A percentile compares a stretch with the other conserved stretches of the same genome.
These are phyloP conservation scores for Canna indica DNA, from an alignment of 176 grass and related monocot genomes.

Conservation along the genomic window DNA sequence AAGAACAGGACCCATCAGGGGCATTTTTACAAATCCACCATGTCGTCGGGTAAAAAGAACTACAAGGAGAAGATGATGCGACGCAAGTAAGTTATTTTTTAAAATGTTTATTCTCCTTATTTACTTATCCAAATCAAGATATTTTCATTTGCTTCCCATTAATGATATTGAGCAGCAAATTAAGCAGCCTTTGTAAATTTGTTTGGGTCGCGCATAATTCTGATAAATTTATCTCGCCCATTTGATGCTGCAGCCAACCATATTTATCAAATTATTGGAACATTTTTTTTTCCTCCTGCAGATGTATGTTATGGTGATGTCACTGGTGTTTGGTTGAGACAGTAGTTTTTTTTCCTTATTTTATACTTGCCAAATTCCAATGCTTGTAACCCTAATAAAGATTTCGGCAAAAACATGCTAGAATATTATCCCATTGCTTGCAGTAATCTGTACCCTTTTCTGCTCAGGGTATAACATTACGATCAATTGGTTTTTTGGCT, in stretches of 20 bases:
- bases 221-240: no score
- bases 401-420: no score
- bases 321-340: neutral
- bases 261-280: neutral
- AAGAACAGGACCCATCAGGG: neutral
- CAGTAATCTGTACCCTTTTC: neutral
- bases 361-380: neutral
- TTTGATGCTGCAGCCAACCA: no score
- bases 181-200: neutral
- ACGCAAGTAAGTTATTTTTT: conserved; percentile 48
- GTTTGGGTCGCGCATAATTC: neutral
- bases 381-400: no score
- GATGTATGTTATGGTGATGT: neutral
- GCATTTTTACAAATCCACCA: no score
- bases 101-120: neutral
- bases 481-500: neutral
- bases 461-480: no score
- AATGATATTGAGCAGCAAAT: neutral
- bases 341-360: neutral
- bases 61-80: conserved; percentile 89
- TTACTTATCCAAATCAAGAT: neutral
- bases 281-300: neutral
- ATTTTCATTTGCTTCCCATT: neutral
- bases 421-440: neutral
- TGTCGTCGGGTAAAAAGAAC: conserved; percentile 77